Evolutionary conservation across 2,329 filamentous ascomycete species (phyloP), one percentile per base, ranked within the genome.

Genomic region (Fusarium anthophilum): DNA sequence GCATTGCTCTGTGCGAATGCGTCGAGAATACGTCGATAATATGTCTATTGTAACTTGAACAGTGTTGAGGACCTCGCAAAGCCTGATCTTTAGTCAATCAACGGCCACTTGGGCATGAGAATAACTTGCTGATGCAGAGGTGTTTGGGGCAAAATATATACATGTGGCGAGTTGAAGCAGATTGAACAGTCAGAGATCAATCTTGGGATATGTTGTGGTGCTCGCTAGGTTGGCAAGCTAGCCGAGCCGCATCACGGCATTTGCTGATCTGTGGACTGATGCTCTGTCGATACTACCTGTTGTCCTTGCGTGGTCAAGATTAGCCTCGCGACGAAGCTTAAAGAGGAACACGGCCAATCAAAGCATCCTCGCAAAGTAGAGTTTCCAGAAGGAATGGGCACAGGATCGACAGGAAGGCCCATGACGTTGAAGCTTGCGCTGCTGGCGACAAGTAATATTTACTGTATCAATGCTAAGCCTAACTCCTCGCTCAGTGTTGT

Each of bases 391-490:
- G 44, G 39, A 62, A 55, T 22, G 43, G 51, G 45, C 45, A 51
- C 24, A 28, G 32, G 50, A 61, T 69, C 51, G 69, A 60, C 51
- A 50, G 61, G 14, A 32, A 47, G 61, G 61, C 48, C 47, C 45
- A 71, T 73, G 66, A 67, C 70, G 61, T 67, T 63, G 20, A 48
- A 38, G 28, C 26, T 69, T 26, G 37, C 30, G 41, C 37, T 70
- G 24, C 43, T 56, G 41, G 39, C 43, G 63, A 45, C 63, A 55
- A 55, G 51, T 41, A 35, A 66, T 26, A 57, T 20, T 15, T 56
- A 43, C 55, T 60, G 54, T 43, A 67, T 43, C 26, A 44, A 55
- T 58, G 54, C 39, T 43, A 48, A 66, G 48, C 35, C 39, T 43
- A 45, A 47, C 24, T 50, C 43, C 35, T 44, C 35, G n/a, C 35